A percentile compares a stretch with the other conserved stretches of the same genome.
Evolutionary conservation across 768 basidiomycete species (phyloP).

Genomic region (Clitopilus passeckerianus): DNA sequence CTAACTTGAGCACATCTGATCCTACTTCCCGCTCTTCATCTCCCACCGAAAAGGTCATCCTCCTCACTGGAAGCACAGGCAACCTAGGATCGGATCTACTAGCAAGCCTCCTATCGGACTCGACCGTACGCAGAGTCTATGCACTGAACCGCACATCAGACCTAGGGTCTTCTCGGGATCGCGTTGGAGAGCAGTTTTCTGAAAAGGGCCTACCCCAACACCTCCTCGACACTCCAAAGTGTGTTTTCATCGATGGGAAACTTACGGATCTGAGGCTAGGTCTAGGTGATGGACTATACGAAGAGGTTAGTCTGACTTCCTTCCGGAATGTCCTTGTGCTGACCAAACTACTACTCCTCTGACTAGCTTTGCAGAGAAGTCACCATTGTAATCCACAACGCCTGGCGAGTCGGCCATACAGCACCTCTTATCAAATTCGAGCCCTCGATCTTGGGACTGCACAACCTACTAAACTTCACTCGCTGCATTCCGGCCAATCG

Average conservation of each 20-base stretch:
- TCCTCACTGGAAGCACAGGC: conserved; percentile 20
- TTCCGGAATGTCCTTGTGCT: background rate
- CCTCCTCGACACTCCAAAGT: background rate
- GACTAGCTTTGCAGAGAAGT: background rate
- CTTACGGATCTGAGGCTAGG: background rate
- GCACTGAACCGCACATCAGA: conserved; percentile 19
- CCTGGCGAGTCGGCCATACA: background rate
- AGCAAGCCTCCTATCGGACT: conserved; percentile 15
- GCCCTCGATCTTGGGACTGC: conserved; percentile 22
- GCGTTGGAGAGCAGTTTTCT: background rate
- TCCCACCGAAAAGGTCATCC: conserved; percentile 1
- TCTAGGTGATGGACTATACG: background rate
- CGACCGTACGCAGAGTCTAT: conserved; percentile 32
- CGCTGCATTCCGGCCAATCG: conserved; percentile 6
- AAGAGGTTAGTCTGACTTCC: background rate
- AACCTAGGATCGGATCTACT: conserved; percentile 16
- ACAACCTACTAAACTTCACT: conserved; percentile 23
- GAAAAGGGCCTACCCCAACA: background rate
- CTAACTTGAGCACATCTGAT: no score
- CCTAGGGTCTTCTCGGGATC: background rate
- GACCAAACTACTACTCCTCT: background rate
- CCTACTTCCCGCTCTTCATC: no score
- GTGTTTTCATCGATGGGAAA: background rate
- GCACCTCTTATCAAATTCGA: conserved; percentile 29
- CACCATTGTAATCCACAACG: background rate